Evolutionary conservation across 176 grass and related monocot species (phyloP).

Genomic region (sorghum (Sorghum bicolor)): DNA sequence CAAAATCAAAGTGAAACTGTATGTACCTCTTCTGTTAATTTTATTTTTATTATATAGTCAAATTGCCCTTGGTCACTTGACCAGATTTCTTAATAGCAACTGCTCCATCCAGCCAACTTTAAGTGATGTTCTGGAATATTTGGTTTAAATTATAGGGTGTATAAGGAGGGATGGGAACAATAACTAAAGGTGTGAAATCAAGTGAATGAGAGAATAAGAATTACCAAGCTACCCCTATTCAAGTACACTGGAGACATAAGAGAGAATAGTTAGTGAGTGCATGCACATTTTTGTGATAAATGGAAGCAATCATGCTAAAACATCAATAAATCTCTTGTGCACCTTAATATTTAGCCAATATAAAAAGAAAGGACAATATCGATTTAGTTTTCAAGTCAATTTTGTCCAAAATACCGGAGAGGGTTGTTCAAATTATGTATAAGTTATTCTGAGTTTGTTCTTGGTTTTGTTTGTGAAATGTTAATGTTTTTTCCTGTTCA

Average conservation of each 20-base stretch:
- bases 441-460: not conserved
- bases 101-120: not conserved
- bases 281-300: not conserved
- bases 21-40: slow-evolving; percentile 24
- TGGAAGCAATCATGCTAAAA: not conserved
- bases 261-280: not conserved
- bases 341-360: not conserved
- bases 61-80: slow-evolving; percentile 8
- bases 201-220: not conserved
- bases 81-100: not conserved
- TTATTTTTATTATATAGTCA: not conserved
- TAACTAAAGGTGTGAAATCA: not conserved
- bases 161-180: not conserved
- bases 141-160: not conserved
- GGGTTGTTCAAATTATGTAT: not conserved
- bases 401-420: not conserved
- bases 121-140: not conserved
- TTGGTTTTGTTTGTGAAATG: slow-evolving; percentile 3
- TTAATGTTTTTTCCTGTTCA: slow-evolving; percentile 12
- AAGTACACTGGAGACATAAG: not conserved
- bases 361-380: not conserved
- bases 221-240: not conserved
- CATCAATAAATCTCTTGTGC: not conserved
- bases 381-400: not conserved
- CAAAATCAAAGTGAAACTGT: slow-evolving; percentile 84